These are phyloP conservation scores for Cardamine resedifolia DNA, from an alignment of 345 rosid species.

Conservation along the genomic window DNA sequence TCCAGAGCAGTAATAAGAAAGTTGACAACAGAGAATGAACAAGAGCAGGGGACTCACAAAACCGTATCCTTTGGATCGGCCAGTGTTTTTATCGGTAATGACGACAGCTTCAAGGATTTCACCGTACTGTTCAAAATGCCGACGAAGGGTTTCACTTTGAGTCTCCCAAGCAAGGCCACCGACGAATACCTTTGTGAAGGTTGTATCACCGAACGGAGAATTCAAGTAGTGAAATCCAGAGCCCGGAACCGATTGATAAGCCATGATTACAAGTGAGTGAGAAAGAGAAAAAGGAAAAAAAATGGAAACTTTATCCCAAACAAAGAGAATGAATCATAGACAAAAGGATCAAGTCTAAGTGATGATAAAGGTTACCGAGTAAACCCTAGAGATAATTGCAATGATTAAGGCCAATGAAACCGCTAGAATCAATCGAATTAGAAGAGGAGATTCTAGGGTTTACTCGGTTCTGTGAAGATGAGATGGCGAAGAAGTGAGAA, in stretches of 20 bases:
- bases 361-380: slow-evolving; percentile 25
- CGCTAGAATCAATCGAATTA: not conserved
- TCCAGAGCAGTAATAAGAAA: not conserved
- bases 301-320: slow-evolving; percentile 34
- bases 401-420: slow-evolving; percentile 18
- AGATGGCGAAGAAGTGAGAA: not conserved
- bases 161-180: slow-evolving; percentile 98
- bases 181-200: slow-evolving; percentile 78
- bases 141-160: slow-evolving; percentile 76
- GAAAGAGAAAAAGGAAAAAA: slow-evolving; percentile 8
- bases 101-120: slow-evolving; percentile 95
- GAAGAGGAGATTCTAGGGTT: slow-evolving; percentile 28
- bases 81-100: slow-evolving; percentile 87
- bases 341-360: slow-evolving; percentile 11
- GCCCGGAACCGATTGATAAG: slow-evolving; percentile 57
- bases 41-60: slow-evolving; percentile 70
- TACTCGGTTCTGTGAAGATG: slow-evolving; percentile 20
- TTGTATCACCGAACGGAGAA: slow-evolving; percentile 92
- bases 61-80: slow-evolving; percentile 98
- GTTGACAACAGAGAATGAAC: not conserved
- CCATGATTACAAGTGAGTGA: slow-evolving; percentile 43
- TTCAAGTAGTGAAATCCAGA: slow-evolving; percentile 69
- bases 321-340: not conserved
- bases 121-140: slow-evolving; percentile 80
- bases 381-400: slow-evolving; percentile 34